Base-by-base conservation (phyloP, 2,329 filamentous ascomycete species). In the Apiospora kogelbergensis region DNA sequence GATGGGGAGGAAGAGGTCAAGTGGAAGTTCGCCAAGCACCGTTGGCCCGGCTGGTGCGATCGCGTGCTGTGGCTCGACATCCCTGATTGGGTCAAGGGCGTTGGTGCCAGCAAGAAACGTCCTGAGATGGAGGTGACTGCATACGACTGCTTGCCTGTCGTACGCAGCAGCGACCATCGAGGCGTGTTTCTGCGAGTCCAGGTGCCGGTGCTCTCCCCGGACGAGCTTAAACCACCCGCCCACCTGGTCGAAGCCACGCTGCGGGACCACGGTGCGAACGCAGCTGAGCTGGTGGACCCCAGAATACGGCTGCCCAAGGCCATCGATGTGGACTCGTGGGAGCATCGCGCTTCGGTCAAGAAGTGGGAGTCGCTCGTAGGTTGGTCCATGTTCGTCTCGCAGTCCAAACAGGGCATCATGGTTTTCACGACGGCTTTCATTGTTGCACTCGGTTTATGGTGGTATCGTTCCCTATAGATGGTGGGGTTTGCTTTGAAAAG, bases 21-120 rank as follows among this genome's bases (percentile, higher is more conserved):
- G 13, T 95, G 92, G 90, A 81, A 84, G 41, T 98, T 94, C 88
- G 93, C 94, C 9, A 84, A 85, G 69, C 93, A 97, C 78, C 90
- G 96, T 63, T 97, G 93, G 86, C 95, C 96, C 1, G 91, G 91
- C 76, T 98, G 95, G 96, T 97, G 94, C 75, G 96, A 98, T 80
- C 89, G 96, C 3, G 91, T 98, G 24, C 83, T 98, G 24, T 98
- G 90, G 79, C 84, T 95, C 3, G 88, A 91, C 66, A 81, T 86
- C 26, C 89, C 87, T 24, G 79, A 79, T 26, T 90, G 87, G 85
- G 77, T 84, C 46, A 79, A 79, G 57, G 75, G 78, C 4, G 63
- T 70, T 33, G 64, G 64, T 22, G 20, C 15, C 24, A 40, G 44
- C 42, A 53, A 66, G 65, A 24, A 66, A 37, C 42, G 42, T 5